Conservation (phyloP, 106 monocot genomes). For the Platanthera zijinensis region DNA sequence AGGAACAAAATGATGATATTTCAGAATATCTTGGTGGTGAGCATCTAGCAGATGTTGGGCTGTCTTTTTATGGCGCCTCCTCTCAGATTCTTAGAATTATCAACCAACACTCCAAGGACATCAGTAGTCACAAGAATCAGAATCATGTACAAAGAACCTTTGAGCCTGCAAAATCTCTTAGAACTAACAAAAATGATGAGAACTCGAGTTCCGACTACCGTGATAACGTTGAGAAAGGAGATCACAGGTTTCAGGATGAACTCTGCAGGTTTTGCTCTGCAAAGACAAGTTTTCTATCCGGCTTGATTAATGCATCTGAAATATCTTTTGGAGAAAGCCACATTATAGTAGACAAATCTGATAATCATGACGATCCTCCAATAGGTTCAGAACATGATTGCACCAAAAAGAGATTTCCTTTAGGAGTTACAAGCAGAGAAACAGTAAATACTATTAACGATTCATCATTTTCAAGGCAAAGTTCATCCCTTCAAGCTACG, state of each 20-base stretch:
- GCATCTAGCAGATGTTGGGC: constrained; percentile 5
- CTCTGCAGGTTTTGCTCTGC: constrained; percentile 14
- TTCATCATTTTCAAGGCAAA: constrained; percentile 22
- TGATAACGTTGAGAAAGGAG: background rate
- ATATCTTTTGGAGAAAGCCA: constrained; percentile 22
- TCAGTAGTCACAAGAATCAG: constrained; percentile 10
- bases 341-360: constrained; percentile 13
- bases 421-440: constrained; percentile 21
- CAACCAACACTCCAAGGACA: constrained; percentile 13
- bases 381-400: constrained; percentile 9
- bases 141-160: constrained; percentile 34
- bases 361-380: constrained; percentile 19
- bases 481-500: constrained; percentile 19
- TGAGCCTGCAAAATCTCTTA: constrained; percentile 15
- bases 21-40: constrained; percentile 7
- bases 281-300: constrained; percentile 60
- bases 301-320: constrained; percentile 37
- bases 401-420: constrained; percentile 21
- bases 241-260: background rate
- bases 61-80: constrained; percentile 13
- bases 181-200: constrained; percentile 25
- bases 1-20: background rate
- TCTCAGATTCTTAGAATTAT: constrained; percentile 9
- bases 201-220: constrained; percentile 12
- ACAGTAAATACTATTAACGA: constrained; percentile 26